These are phyloP conservation scores for Knoxdaviesia capensis DNA, from an alignment of 2,329 filamentous ascomycete genomes.

Conservation along the genomic window DNA sequence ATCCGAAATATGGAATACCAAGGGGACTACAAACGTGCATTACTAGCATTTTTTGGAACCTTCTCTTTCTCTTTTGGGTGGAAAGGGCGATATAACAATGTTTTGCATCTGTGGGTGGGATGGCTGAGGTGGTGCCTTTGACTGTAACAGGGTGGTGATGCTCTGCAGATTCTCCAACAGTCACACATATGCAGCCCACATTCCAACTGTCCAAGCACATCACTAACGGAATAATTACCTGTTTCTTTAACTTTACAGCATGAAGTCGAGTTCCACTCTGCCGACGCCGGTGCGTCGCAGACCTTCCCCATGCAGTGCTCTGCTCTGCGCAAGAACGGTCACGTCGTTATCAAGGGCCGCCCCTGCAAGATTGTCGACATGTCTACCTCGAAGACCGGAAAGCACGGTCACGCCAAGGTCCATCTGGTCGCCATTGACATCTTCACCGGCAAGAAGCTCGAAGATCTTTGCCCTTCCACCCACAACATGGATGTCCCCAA, in stretches of 20 bases:
- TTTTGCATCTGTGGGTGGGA: no score
- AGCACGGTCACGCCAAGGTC: conserved; percentile 99
- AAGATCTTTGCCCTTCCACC: conserved; percentile 97
- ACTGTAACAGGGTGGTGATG: no score
- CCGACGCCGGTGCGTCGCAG: conserved; percentile 84
- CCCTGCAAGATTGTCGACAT: conserved; percentile 99
- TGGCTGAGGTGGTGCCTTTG: no score
- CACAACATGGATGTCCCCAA: conserved; percentile 96
- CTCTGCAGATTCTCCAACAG: no score
- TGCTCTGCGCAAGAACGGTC: conserved; percentile 97
- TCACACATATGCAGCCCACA: no score
- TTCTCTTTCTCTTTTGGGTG: no score
- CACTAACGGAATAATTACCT: no score
- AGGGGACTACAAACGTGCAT: no score
- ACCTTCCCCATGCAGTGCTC: conserved; percentile 99
- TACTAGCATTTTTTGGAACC: no score
- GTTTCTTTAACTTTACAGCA: conserved; percentile 22
- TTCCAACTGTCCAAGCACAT: no score
- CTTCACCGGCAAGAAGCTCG: conserved; percentile 99
- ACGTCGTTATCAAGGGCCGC: conserved; percentile 95
- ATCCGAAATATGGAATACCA: no score
- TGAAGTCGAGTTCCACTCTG: conserved; percentile 65
- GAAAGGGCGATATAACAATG: no score
- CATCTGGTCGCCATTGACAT: conserved; percentile 96
- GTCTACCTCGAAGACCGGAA: conserved; percentile 99